Conservation (phyloP, 805 yeast genomes). For the Wickerhamomyces kurtzmanii region DNA sequence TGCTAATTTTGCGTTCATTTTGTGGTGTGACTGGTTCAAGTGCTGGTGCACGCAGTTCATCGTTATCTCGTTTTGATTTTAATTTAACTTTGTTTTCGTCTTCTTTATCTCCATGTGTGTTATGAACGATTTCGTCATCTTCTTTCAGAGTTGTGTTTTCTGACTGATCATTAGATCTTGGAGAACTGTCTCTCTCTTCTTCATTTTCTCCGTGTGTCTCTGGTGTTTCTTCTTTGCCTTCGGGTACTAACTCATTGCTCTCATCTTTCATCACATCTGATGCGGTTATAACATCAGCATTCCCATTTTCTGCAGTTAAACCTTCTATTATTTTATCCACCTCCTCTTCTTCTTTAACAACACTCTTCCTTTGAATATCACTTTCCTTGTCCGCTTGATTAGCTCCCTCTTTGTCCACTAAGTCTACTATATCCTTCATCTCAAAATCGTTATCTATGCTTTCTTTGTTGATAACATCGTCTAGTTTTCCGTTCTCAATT, state of each 20-base stretch:
- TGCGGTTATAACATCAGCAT: not conserved
- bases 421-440: constrained; percentile 17
- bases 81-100: too few relatives aligned
- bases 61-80: constrained; percentile 3
- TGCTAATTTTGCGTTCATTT: constrained; percentile 2
- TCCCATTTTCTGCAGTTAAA: constrained; percentile 1
- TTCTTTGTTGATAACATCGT: constrained; percentile 8
- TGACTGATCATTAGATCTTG: constrained; percentile 1
- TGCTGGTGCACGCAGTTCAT: constrained; percentile 4
- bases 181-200: constrained; percentile 2
- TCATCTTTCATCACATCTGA: constrained; percentile 1
- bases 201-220: constrained; percentile 5
- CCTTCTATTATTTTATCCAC: constrained; percentile 2
- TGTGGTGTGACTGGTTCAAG: constrained; percentile 3
- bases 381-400: constrained; percentile 1
- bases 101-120: constrained; percentile 3
- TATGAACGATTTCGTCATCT: too few relatives aligned
- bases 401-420: constrained; percentile 5
- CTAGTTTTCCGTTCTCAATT: constrained; percentile 13
- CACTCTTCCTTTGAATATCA: too few relatives aligned
- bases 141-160: constrained; percentile 2
- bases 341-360: constrained; percentile 2
- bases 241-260: not conserved
- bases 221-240: constrained; percentile 4
- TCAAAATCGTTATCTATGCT: constrained; percentile 12